phyloP scores from a whole-genome alignment of 148 eudicot genomes.

The Limonium bicolor region DNA sequence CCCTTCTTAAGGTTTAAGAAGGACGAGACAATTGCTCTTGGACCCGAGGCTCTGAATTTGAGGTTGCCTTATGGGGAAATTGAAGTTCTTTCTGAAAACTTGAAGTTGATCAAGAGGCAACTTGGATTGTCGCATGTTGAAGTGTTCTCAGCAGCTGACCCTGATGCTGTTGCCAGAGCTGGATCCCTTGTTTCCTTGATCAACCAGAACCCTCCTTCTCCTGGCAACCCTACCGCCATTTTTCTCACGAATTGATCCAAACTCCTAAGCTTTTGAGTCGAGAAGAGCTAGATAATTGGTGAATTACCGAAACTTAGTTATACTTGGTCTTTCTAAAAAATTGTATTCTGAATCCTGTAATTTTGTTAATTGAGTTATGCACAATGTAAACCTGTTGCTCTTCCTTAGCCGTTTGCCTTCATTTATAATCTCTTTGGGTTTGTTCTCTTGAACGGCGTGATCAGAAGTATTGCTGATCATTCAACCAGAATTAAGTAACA shows the following conservation, averaged over 20 bases:
- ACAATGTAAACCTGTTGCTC: too few species aligned
- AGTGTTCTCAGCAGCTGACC: slow-evolving; percentile 34
- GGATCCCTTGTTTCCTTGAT: slow-evolving; percentile 36
- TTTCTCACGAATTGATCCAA: slow-evolving; percentile 20
- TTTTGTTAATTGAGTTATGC: too few species aligned
- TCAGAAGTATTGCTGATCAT: too few species aligned
- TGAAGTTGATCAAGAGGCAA: slow-evolving; percentile 52
- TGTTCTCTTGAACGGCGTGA: too few species aligned
- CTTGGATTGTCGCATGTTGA: slow-evolving; percentile 53
- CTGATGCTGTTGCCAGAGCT: slow-evolving; percentile 35
- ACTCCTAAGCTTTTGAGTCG: background rate
- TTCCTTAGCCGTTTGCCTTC: too few species aligned
- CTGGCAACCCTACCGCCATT: slow-evolving; percentile 74
- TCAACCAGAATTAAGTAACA: too few species aligned
- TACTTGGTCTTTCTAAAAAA: too few species aligned
- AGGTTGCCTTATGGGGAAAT: slow-evolving; percentile 78
- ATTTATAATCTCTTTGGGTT: too few species aligned
- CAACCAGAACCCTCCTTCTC: slow-evolving; percentile 70
- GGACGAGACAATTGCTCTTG: slow-evolving; percentile 56
- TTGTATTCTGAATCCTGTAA: too few species aligned
- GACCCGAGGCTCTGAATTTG: slow-evolving; percentile 68
- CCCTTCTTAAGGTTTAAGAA: slow-evolving; percentile 84
- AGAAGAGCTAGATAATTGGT: too few species aligned
- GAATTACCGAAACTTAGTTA: too few species aligned
- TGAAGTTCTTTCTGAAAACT: slow-evolving; percentile 53